Base-by-base conservation (phyloP, 768 basidiomycete species). In the Cystofilobasidium bisporidii region DNA sequence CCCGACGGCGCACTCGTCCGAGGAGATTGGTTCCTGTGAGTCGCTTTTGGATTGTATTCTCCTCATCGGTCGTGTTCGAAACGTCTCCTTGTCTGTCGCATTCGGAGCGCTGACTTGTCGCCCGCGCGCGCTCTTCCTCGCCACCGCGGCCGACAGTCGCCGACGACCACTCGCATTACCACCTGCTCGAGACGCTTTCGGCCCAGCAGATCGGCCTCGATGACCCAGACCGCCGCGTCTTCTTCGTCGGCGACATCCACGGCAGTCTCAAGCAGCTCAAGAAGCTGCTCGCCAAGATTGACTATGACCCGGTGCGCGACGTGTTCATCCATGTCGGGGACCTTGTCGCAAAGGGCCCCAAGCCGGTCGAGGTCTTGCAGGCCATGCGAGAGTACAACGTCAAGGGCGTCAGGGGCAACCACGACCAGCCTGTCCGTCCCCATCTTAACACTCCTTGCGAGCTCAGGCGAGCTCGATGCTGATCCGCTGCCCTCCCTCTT, bases 391-490 rank as follows among this genome's bases (percentile, higher is more conserved):
- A 78, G 12, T 43, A 86, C 72, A 82, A 84, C 61, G 80, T 90
- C 50, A 82, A 82, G 28, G 91, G 55, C 20, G 90, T 96, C 3
- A 84, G 93, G 36, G 93, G 94, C 0, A 98, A 98, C 75, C 90
- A 97, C 74, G 93, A 98, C 78, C 91, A 97, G 77, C 74, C 76
- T 2, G 76, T 55, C 6, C 3, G 50, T 73, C 28, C 32, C 65
- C 63, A 10, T 8, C 5, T 55, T 24, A 14, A 15, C 40, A 17
- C 6, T 55, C 50, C 28, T 9, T 20, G 24, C 3, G 47, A 40
- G 28, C 47, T 22, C 50, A 4, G 26, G 28, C 47, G 22, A 17
- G 14, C 12, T 14, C 15, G 30, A 18, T 41, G 22, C 11, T 55
- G 26, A 6, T 18, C n/a, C 3, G 10, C 43, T 50, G 24, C 32